Base-by-base conservation (phyloP, 495 filamentous ascomycete species). In the Neurospora sp. region DNA sequence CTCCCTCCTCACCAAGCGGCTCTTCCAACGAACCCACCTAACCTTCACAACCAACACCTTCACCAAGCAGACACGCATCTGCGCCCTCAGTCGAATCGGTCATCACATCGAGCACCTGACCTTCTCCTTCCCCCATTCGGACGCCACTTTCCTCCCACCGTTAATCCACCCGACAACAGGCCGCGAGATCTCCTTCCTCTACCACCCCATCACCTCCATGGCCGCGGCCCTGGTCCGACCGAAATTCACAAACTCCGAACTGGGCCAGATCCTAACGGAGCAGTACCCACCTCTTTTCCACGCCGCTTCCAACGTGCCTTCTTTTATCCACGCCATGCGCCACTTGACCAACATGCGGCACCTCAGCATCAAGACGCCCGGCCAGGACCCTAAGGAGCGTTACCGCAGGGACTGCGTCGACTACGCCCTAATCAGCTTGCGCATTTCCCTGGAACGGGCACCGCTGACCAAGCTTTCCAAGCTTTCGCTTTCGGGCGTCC, bases 201-300 rank as follows among this genome's bases (percentile, higher is more conserved):
- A 94, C 81, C 89, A 86, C 72, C 92, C 92, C 18, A 89, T 91
- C 73, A 86, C 85, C 69, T 83, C 84, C 40, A 79, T 83, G 77
- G 82, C 79, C 22, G 86, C 79, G 53, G 84, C 81, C 68, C 77
- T 79, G 78, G 82, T 80, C 74, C 79, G 82, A 69, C 88, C 89
- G 59, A 93, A 90, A 77, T 94, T 94, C 77, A 91, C 81, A 74
- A 85, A 84, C 81, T 79, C 82, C 66, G 84, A 86, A 83, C 76
- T 88, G 77, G 87, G 89, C 85, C 90, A 93, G 77, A 82, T 94
- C 68, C 85, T 94, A 44, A 90, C 92, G 42, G 87, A 91, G 76
- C 93, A 94, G 79, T 94, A 93, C 76, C 90, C 91, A 42, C 90
- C 93, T 8, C 81, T 94, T 8, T 96, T 94, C 82, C 93, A 94